Percentiles rank a stretch among this genome's conserved stretches.
Evolutionary conservation across 2,329 filamentous ascomycete genomes (phyloP).

Genomic region (Teratosphaeriaceae sp.): DNA sequence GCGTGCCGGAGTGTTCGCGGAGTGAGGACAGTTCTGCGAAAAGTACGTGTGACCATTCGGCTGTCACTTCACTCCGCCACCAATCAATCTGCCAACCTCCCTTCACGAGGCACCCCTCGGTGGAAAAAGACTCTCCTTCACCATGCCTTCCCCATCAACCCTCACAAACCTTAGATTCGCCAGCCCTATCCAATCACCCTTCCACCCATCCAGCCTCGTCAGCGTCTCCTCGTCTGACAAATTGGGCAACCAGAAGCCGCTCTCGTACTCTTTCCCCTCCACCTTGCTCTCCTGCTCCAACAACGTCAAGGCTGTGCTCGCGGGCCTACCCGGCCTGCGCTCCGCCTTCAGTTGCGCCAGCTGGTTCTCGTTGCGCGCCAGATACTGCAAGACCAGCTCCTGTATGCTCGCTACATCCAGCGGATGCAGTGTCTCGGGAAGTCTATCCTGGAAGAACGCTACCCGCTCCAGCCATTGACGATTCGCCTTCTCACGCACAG

Average conservation of each 20-base stretch:
- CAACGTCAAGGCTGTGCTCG: conserved; percentile 69
- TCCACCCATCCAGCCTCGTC: conserved; percentile 64
- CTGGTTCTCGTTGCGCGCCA: conserved; percentile 64
- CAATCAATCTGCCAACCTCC: too few relatives aligned
- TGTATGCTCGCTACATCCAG: conserved; percentile 54
- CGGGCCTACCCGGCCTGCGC: conserved; percentile 70
- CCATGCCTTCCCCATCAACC: conserved; percentile 57
- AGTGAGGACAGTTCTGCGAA: too few relatives aligned
- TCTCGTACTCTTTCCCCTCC: conserved; percentile 72
- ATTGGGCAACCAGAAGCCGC: conserved; percentile 83
- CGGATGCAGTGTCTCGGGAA: conserved; percentile 33
- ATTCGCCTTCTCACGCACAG: conserved; percentile 66
- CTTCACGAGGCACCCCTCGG: conserved; percentile 43
- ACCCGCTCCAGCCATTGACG: conserved; percentile 57
- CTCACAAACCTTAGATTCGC: conserved; percentile 71
- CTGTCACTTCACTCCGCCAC: too few relatives aligned
- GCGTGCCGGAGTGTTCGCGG: too few relatives aligned
- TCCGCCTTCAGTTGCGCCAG: conserved; percentile 58
- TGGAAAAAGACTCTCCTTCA: conserved; percentile 70
- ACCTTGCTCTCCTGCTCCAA: conserved; percentile 63
- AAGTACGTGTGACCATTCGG: too few relatives aligned
- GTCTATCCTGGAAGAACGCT: conserved; percentile 57
- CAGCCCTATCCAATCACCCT: conserved; percentile 76
- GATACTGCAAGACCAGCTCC: conserved; percentile 37
- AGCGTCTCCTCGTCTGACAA: conserved; percentile 61